These are phyloP conservation scores for Xylaria cubensis DNA, from an alignment of 495 filamentous ascomycete genomes.

Conservation along the genomic window DNA sequence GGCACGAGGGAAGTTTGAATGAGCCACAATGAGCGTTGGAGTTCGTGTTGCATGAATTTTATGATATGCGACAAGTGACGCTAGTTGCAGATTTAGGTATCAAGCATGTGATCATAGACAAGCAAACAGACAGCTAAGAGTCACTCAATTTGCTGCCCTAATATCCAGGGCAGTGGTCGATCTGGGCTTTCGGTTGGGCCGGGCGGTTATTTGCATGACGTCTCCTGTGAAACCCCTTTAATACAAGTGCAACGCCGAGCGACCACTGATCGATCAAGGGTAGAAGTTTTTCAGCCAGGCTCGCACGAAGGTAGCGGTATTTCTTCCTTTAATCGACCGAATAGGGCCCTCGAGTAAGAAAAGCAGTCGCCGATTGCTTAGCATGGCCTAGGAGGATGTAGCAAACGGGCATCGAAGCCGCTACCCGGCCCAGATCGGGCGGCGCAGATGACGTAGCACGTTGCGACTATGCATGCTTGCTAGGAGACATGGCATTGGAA, in stretches of 20 bases:
- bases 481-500: slow-evolving; percentile 2
- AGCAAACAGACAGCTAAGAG: not conserved
- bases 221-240: slow-evolving; percentile 4
- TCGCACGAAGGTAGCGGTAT: not conserved
- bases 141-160: not conserved
- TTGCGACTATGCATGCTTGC: not conserved
- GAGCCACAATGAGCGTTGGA: not conserved
- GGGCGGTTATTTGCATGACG: slow-evolving; percentile 27
- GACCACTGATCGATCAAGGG: not conserved
- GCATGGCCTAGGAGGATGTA: slow-evolving; percentile 11
- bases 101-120: slow-evolving; percentile 1
- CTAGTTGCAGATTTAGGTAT: not conserved
- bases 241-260: slow-evolving; percentile 14
- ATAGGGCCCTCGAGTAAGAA: not conserved
- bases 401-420: slow-evolving; percentile 12
- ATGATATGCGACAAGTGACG: not conserved
- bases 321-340: slow-evolving; percentile 8
- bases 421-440: slow-evolving; percentile 15
- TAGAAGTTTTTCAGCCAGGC: not conserved
- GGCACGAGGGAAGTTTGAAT: not conserved
- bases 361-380: slow-evolving; percentile 5
- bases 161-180: slow-evolving; percentile 1
- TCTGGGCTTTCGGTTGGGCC: slow-evolving; percentile 17
- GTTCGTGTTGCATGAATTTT: not conserved
- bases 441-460: slow-evolving; percentile 23